Base-by-base conservation (phyloP, 257 asterid species). In the Avicennia marina region DNA sequence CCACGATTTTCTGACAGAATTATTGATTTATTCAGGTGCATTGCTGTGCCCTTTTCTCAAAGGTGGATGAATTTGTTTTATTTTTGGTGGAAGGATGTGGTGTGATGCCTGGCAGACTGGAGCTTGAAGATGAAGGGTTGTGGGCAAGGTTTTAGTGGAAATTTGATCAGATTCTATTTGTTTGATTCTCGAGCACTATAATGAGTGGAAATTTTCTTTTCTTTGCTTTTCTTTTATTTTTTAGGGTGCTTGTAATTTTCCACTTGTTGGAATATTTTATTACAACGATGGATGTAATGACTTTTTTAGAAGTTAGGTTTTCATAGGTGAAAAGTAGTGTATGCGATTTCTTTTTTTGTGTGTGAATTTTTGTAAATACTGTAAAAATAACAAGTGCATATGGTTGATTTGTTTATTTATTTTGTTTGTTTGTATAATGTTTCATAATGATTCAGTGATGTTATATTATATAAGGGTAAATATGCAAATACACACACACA, bases 121-220 rank as follows among this genome's bases (percentile, higher is more conserved):
- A 40, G 58, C 38, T 68, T 34, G 57, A 64, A 59, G 67, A 63
- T 53, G 64, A 75, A 56, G 45, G 52, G 56, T 36, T 40, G 58
- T 67, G 44, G 81, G 67, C 80, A 80, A 73, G 69, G 54, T 40
- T 58, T 17, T 74, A 82, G 81, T 79, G 87, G 83, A 58, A 29
- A 62, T 54, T 56, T 79, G 60, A 74, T 79, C 56, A 70, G 67
- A 75, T 74, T 78, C 21, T 71, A 65, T 51, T 71, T 64, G 76
- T 63, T 34, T 42, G 19, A 17, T 67, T 54, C 63, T 46, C 67
- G 24, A 27, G 5, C 59, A 51, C 62, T 56, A 53, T 72, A 56
- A 72, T 69, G 60, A 56, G 52, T 50, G 33, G 46, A 15, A n/a
- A n/a, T n/a, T n/a, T n/a, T n/a, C n/a, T n/a, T n/a, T n/a, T n/a